phyloP scores from a whole-genome alignment of 1,139 yeast species.

The Arxiozyma bovina region DNA sequence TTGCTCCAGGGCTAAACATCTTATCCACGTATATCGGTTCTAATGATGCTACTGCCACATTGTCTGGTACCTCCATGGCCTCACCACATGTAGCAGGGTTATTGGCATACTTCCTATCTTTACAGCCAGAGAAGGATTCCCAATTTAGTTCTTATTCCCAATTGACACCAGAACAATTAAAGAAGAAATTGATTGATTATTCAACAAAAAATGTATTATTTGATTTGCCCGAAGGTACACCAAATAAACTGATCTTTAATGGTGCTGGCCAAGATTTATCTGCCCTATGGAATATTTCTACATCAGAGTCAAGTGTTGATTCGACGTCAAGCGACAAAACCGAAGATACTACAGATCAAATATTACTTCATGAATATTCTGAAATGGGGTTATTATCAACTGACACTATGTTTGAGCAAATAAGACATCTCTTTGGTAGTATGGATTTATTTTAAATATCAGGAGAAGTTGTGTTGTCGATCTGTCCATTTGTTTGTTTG shows the following conservation, averaged over 20 bases:
- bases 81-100: constrained; percentile 95
- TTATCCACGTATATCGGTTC: constrained; percentile 75
- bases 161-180: constrained; percentile 77
- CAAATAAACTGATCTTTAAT: constrained; percentile 81
- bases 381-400: neutral
- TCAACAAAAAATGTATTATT: constrained; percentile 63
- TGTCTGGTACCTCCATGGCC: constrained; percentile 99
- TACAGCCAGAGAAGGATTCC: constrained; percentile 79
- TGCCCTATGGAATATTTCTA: constrained; percentile 3
- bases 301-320: too few relatives aligned
- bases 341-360: neutral
- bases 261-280: constrained; percentile 84
- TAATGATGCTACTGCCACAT: constrained; percentile 68
- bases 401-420: constrained; percentile 6
- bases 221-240: constrained; percentile 75
- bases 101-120: constrained; percentile 76
- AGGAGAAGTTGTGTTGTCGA: too few relatives aligned
- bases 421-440: constrained; percentile 4
- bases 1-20: constrained; percentile 77
- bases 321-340: too few relatives aligned
- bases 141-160: constrained; percentile 30
- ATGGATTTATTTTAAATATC: constrained; percentile 3
- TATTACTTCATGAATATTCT: neutral
- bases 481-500: too few relatives aligned
- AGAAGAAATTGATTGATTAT: constrained; percentile 74